Evolutionary conservation across 1,284 basidiomycete species (phyloP).

Genomic region (Puccinia novopanici): DNA sequence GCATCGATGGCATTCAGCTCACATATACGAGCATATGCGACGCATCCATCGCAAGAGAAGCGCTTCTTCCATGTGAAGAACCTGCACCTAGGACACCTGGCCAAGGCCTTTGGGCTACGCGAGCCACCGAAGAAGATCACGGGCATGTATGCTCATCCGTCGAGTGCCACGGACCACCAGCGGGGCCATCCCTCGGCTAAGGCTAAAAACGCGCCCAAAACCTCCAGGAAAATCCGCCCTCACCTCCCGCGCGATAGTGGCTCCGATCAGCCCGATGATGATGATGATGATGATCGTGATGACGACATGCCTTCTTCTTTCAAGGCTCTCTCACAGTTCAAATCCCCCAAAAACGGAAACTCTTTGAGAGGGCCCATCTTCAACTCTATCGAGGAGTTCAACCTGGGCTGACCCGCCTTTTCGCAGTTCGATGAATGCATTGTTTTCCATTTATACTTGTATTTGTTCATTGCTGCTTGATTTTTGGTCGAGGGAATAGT

Average conservation of each 20-base stretch:
- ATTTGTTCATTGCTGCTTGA: not conserved
- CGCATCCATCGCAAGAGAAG: constrained; percentile 92
- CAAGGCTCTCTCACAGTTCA: constrained; percentile 29
- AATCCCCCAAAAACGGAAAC: constrained; percentile 26
- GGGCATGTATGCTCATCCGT: constrained; percentile 20
- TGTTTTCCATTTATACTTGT: not conserved
- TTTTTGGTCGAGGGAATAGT: not conserved
- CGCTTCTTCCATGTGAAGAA: constrained; percentile 91
- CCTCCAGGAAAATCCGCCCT: too few species aligned
- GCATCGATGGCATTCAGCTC: constrained; percentile 87
- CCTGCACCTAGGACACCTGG: constrained; percentile 91
- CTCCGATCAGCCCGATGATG: not conserved
- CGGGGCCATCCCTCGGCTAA: not conserved
- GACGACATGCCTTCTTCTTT: not conserved
- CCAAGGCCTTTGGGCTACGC: constrained; percentile 91
- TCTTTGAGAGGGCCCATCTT: constrained; percentile 22
- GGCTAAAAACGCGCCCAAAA: not conserved
- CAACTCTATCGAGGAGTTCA: constrained; percentile 44
- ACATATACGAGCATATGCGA: constrained; percentile 93
- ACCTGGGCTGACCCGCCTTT: constrained; percentile 7
- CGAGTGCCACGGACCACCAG: not conserved
- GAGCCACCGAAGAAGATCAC: constrained; percentile 78
- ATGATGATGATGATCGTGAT: constrained; percentile 29
- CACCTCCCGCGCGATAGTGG: not conserved
- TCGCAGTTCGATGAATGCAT: too few species aligned